Evolutionary conservation across 2,329 filamentous ascomycete genomes (phyloP).

Genomic region (Ophiostoma tasmaniense): DNA sequence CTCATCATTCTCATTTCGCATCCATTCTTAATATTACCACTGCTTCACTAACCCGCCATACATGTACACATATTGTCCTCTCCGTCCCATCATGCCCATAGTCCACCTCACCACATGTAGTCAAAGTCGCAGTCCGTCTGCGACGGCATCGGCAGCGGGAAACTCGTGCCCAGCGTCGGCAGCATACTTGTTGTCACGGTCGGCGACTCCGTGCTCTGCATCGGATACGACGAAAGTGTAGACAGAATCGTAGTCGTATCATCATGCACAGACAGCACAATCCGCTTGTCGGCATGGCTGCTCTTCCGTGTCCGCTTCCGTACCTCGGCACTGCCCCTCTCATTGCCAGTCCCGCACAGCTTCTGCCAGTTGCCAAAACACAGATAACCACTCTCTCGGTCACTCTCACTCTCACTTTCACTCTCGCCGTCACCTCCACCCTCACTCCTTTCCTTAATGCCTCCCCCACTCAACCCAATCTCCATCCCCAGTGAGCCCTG

Average conservation of each 20-base stretch:
- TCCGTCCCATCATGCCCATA: background rate
- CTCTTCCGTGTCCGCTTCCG: background rate
- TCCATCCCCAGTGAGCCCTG: slow-evolving; percentile 11
- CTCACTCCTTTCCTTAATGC: background rate
- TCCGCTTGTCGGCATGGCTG: background rate
- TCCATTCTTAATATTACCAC: background rate
- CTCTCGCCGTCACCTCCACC: background rate
- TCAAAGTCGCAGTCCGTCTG: slow-evolving; percentile 20
- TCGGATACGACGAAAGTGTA: background rate
- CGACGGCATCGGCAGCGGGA: slow-evolving; percentile 18
- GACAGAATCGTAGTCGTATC: background rate
- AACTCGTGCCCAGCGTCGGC: slow-evolving; percentile 10
- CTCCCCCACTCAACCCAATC: background rate
- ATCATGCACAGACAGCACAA: background rate
- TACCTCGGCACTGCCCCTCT: background rate
- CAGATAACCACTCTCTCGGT: slow-evolving; percentile 9
- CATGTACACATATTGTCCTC: background rate
- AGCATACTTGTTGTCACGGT: slow-evolving; percentile 1
- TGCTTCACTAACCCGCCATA: background rate
- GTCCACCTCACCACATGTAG: slow-evolving; percentile 14
- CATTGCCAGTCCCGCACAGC: slow-evolving; percentile 5
- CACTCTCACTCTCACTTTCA: background rate
- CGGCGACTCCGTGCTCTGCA: background rate
- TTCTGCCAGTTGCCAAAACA: slow-evolving; percentile 17
- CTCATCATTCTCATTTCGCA: too few species aligned